Evolutionary conservation across 768 basidiomycete species (phyloP).

Genomic region (Imleria badia): DNA sequence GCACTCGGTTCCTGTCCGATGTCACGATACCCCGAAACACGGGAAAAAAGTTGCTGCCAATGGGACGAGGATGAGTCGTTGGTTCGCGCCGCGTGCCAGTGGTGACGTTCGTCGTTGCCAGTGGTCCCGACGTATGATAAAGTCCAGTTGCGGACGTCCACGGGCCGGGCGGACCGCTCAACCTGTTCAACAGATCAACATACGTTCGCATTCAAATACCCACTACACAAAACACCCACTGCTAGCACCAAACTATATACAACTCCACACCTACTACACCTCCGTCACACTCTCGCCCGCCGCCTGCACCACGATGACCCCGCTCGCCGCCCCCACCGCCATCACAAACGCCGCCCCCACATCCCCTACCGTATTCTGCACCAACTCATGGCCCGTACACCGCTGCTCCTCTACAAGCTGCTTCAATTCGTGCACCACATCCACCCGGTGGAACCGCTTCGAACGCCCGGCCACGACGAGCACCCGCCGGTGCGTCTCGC

Average conservation of each 20-base stretch:
- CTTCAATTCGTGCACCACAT: constrained; percentile 58
- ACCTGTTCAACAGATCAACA: background rate
- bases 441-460: constrained; percentile 61
- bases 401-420: constrained; percentile 39
- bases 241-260: no score
- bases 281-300: constrained; percentile 27
- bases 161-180: no score
- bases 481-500: constrained; percentile 38
- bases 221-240: no score
- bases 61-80: no score
- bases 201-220: background rate
- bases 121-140: no score
- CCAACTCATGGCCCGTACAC: constrained; percentile 29
- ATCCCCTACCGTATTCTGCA: constrained; percentile 84
- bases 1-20: background rate
- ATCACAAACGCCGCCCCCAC: constrained; percentile 76
- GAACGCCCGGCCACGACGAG: constrained; percentile 77
- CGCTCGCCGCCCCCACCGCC: constrained; percentile 53
- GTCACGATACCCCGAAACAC: background rate
- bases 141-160: no score
- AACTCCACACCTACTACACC: background rate
- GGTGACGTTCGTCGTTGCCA: background rate
- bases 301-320: constrained; percentile 70
- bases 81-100: background rate
- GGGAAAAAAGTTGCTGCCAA: background rate